Evolutionary conservation across 208 protist genomes (phyloP).

Genomic region (Wallacemonas sp.): DNA sequence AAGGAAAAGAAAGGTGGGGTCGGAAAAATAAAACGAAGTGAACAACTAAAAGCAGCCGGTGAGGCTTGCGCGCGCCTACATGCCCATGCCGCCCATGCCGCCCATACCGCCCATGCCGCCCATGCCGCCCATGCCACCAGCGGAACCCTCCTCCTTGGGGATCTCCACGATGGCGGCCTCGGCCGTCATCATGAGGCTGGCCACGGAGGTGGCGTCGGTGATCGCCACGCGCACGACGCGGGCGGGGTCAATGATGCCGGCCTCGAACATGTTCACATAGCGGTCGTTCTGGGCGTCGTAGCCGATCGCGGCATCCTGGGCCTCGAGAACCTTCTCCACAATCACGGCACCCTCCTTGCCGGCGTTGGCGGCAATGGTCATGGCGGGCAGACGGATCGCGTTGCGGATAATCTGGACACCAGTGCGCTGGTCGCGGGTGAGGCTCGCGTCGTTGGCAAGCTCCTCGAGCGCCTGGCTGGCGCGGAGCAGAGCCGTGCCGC

Average conservation of each 20-base stretch:
- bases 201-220: constrained; percentile 95
- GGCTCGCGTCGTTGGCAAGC: constrained; percentile 61
- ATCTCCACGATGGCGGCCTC: constrained; percentile 91
- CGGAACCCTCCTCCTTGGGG: constrained; percentile 42
- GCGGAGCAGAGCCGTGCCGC: constrained; percentile 96
- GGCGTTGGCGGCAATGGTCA: constrained; percentile 97
- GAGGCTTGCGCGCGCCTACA: constrained; percentile 24
- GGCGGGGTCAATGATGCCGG: constrained; percentile 99
- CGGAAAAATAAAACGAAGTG: constrained; percentile 1
- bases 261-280: constrained; percentile 98
- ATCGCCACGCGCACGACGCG: constrained; percentile 99
- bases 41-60: too few species aligned
- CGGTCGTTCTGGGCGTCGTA: constrained; percentile 95
- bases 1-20: constrained; percentile 5
- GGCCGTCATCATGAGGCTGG: constrained; percentile 98
- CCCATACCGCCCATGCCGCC: constrained; percentile 67
- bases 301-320: constrained; percentile 77
- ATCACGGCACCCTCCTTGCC: constrained; percentile 98
- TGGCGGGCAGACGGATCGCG: constrained; percentile 91
- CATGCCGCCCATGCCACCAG: constrained; percentile 58
- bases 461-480: constrained; percentile 83
- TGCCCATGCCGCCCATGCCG: constrained; percentile 44
- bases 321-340: constrained; percentile 96
- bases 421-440: constrained; percentile 93
- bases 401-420: constrained; percentile 96